Conservation (phyloP, 2,329 filamentous ascomycete species). For the Coniochaeta sp. region DNA sequence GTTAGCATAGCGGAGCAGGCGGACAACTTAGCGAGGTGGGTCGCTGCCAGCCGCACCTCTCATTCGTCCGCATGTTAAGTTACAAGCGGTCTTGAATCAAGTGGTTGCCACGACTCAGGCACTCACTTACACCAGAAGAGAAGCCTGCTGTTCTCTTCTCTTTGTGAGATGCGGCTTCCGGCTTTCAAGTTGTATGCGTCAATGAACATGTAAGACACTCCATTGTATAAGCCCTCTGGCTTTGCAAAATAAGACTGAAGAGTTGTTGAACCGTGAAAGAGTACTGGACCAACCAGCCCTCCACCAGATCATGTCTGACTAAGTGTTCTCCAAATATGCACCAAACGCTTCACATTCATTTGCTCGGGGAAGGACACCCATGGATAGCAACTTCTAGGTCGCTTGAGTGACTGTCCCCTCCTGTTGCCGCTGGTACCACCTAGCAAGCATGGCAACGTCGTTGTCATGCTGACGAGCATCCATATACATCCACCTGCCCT, state of each 20-base stretch:
- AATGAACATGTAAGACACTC: too few relatives aligned
- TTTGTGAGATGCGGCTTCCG: too few relatives aligned
- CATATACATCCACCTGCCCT: constrained; percentile 41
- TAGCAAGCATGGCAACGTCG: constrained; percentile 25
- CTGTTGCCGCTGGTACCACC: constrained; percentile 10
- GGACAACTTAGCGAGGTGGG: background rate
- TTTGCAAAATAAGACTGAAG: too few relatives aligned
- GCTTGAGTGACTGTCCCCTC: background rate
- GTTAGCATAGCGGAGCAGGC: too few relatives aligned
- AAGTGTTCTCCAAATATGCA: background rate
- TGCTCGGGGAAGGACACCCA: background rate
- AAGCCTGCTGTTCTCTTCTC: too few relatives aligned
- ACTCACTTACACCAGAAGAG: too few relatives aligned
- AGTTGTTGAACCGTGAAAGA: background rate
- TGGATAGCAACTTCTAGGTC: background rate
- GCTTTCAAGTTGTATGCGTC: too few relatives aligned
- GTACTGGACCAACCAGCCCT: background rate
- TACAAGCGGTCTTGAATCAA: background rate
- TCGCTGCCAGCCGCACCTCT: background rate
- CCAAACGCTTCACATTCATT: background rate
- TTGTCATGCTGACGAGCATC: constrained; percentile 29
- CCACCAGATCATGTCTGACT: background rate
- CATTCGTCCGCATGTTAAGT: background rate
- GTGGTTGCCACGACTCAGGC: too few relatives aligned
- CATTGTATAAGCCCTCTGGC: too few relatives aligned